These are phyloP conservation scores for Cyanophora paradoxa DNA, from an alignment of 78 protist species.

Conservation along the genomic window DNA sequence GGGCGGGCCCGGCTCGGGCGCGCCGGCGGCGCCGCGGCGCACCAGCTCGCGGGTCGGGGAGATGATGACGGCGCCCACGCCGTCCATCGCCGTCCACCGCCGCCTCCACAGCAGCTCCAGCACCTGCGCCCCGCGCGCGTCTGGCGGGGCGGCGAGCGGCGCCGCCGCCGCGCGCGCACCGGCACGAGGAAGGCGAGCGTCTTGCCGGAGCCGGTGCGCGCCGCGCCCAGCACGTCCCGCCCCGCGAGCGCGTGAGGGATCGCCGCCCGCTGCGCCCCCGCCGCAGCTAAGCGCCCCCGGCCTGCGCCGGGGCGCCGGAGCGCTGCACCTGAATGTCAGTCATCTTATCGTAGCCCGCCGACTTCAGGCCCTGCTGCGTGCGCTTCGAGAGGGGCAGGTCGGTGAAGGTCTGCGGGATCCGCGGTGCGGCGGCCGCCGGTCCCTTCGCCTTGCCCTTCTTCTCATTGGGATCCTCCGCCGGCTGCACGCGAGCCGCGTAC, in stretches of 20 bases:
- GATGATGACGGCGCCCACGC: conserved; percentile 91
- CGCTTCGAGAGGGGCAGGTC: conserved; percentile 26
- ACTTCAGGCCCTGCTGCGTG: conserved; percentile 49
- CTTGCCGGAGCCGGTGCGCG: conserved; percentile 93
- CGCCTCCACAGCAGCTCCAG: conserved; percentile 70
- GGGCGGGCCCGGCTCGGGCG: not conserved
- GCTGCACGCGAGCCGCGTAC: too few species aligned
- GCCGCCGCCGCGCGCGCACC: not conserved
- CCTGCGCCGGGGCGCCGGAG: too few species aligned
- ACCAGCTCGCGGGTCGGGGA: conserved; percentile 97
- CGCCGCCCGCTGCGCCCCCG: conserved; percentile 54
- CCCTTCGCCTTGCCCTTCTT: not conserved
- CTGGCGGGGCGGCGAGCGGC: not conserved
- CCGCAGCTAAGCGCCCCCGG: too few species aligned
- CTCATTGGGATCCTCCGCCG: too few species aligned
- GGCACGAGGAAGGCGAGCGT: conserved; percentile 90
- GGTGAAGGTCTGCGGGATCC: not conserved
- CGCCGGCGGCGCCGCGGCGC: not conserved
- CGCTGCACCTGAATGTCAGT: conserved; percentile 89
- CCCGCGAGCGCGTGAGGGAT: conserved; percentile 80
- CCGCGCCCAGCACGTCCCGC: conserved; percentile 88
- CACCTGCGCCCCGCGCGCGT: conserved; percentile 16
- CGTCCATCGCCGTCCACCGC: conserved; percentile 68
- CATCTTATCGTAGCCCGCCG: conserved; percentile 38
- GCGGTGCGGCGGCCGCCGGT: not conserved